Conservation (phyloP, 2,329 filamentous ascomycete species). For the Teratosphaeria pseudoeucalypti region DNA sequence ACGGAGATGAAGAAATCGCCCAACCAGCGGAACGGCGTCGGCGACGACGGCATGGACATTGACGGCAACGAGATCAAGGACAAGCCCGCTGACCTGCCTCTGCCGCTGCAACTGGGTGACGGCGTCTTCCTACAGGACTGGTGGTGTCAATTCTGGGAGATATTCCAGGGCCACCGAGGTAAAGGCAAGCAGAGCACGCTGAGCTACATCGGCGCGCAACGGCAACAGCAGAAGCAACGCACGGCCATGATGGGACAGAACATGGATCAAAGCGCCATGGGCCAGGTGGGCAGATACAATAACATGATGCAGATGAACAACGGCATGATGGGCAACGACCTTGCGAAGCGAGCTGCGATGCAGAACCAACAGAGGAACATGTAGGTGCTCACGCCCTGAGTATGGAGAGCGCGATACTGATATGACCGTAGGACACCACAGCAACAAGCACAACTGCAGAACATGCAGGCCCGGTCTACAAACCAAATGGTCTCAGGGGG, state of each 20-base stretch:
- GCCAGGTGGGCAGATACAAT: conserved; percentile 49
- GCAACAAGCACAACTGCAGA: conserved; percentile 34
- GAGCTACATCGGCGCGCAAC: conserved; percentile 46
- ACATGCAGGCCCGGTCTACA: conserved; percentile 46
- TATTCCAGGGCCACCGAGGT: conserved; percentile 70
- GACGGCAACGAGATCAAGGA: conserved; percentile 74
- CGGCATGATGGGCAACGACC: conserved; percentile 36
- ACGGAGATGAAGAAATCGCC: conserved; percentile 47
- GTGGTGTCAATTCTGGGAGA: conserved; percentile 97
- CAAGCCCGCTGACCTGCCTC: conserved; percentile 68
- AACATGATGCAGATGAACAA: conserved; percentile 33
- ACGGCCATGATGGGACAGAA: conserved; percentile 56
- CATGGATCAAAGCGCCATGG: conserved; percentile 44
- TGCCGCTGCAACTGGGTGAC: conserved; percentile 58
- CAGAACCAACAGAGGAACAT: conserved; percentile 13
- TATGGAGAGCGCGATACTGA: background rate
- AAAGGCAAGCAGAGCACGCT: conserved; percentile 42
- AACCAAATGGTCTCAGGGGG: conserved; percentile 50
- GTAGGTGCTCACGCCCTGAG: conserved; percentile 7
- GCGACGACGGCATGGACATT: conserved; percentile 64
- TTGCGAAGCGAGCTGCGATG: conserved; percentile 12
- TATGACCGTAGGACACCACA: conserved; percentile 15
- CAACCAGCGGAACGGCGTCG: conserved; percentile 49
- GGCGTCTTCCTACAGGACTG: conserved; percentile 91
- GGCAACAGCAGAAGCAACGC: conserved; percentile 58